Evolutionary conservation across 2,329 filamentous ascomycete species (phyloP).

Genomic region (Xenosphaeropsis pyriputrescens): DNA sequence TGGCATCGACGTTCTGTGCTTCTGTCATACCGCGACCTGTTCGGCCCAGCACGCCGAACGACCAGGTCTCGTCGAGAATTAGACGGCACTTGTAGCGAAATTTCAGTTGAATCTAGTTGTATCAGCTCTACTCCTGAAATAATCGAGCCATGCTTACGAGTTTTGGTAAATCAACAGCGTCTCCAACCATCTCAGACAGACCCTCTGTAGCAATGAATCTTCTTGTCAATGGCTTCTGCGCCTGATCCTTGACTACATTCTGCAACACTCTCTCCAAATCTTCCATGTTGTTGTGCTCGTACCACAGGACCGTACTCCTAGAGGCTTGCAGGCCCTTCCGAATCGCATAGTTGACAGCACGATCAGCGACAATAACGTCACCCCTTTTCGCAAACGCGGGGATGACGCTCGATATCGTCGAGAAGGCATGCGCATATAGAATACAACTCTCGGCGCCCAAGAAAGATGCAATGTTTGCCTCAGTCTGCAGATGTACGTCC

Average conservation of each 20-base stretch:
- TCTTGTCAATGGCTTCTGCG: conserved; percentile 60
- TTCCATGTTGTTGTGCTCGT: conserved; percentile 89
- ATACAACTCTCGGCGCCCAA: conserved; percentile 81
- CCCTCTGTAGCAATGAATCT: conserved; percentile 95
- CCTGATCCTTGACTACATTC: conserved; percentile 69
- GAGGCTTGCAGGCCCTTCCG: conserved; percentile 90
- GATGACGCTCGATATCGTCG: conserved; percentile 88
- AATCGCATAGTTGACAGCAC: conserved; percentile 84
- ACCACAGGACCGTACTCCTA: conserved; percentile 84
- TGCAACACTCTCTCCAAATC: conserved; percentile 77
- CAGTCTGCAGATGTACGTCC: conserved; percentile 94
- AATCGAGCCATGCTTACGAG: conserved; percentile 40
- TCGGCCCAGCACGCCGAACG: conserved; percentile 87
- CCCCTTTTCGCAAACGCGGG: conserved; percentile 94
- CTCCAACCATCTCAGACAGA: conserved; percentile 80
- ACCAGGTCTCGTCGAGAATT: conserved; percentile 95
- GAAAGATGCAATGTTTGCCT: conserved; percentile 83
- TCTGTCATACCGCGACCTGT: conserved; percentile 89
- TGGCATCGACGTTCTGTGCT: conserved; percentile 87
- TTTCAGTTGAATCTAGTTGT: conserved; percentile 66
- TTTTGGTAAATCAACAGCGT: conserved; percentile 71
- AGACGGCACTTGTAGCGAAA: conserved; percentile 95
- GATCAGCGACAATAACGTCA: conserved; percentile 92
- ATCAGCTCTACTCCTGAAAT: conserved; percentile 15
- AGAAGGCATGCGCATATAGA: conserved; percentile 91